phyloP scores from a whole-genome alignment of 176 grass and related monocot species.

The Rhynchospora tenuis region DNA sequence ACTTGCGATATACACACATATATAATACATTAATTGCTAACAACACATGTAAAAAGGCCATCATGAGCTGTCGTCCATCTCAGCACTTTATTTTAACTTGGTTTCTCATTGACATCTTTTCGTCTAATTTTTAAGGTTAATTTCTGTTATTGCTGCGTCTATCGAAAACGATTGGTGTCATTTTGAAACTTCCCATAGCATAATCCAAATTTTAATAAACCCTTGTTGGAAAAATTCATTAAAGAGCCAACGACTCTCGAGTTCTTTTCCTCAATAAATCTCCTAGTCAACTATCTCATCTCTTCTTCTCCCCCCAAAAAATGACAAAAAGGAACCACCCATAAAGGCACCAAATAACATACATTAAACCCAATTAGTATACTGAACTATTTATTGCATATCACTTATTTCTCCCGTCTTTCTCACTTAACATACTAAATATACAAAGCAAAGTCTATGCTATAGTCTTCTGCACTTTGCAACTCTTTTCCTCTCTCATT shows the following conservation, averaged over 20 bases:
- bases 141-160: background rate
- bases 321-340: background rate
- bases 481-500: background rate
- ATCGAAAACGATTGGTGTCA: slow-evolving; percentile 2
- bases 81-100: no score
- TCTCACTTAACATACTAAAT: slow-evolving; percentile 20
- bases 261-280: background rate
- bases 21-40: background rate
- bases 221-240: background rate
- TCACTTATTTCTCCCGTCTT: slow-evolving; percentile 1
- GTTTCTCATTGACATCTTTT: no score
- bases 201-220: background rate
- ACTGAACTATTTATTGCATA: background rate
- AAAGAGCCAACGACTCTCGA: background rate
- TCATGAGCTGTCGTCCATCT: no score
- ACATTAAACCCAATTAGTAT: slow-evolving; percentile 13
- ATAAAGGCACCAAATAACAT: background rate
- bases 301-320: slow-evolving; percentile 10
- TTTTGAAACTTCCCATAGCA: background rate
- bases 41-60: background rate
- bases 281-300: slow-evolving; percentile 27
- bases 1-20: no score
- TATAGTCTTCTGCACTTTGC: background rate
- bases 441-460: background rate
- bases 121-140: no score